These are phyloP conservation scores for Aegilops umbellulata DNA, from an alignment of 176 grass and related monocot genomes.

Conservation along the genomic window DNA sequence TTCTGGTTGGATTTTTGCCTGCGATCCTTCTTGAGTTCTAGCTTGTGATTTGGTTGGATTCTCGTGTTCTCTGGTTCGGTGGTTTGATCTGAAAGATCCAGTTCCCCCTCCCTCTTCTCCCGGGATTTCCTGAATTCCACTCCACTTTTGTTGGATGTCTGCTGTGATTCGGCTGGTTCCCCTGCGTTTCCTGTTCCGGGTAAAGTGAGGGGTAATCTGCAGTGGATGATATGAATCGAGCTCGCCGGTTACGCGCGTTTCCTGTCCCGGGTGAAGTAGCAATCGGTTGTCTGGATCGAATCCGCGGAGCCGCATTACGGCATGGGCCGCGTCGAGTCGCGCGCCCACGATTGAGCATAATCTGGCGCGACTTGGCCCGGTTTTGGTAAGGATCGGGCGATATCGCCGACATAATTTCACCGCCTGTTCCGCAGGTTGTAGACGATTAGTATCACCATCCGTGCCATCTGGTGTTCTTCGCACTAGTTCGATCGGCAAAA, in stretches of 20 bases:
- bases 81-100: constrained; percentile 33
- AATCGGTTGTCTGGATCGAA: neutral
- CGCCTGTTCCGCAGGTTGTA: neutral
- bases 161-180: constrained; percentile 3
- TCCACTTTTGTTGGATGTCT: neutral
- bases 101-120: neutral
- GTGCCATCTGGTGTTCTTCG: neutral
- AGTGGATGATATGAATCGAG: neutral
- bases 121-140: neutral
- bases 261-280: neutral
- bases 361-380: constrained; percentile 1
- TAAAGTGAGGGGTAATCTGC: neutral
- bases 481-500: neutral
- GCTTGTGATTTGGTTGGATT: constrained; percentile 23
- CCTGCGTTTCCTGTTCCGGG: neutral
- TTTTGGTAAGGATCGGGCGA: neutral
- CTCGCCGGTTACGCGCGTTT: neutral
- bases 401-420: neutral
- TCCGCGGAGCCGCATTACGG: constrained; percentile 15
- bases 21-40: neutral
- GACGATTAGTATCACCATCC: neutral
- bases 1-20: neutral
- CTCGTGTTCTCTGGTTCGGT: neutral
- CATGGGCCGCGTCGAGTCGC: neutral
- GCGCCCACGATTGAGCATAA: neutral